Percentiles rank a stretch among this genome's conserved stretches.
Evolutionary conservation across 768 basidiomycete species (phyloP).

Genomic region (Naganishia antarctica): DNA sequence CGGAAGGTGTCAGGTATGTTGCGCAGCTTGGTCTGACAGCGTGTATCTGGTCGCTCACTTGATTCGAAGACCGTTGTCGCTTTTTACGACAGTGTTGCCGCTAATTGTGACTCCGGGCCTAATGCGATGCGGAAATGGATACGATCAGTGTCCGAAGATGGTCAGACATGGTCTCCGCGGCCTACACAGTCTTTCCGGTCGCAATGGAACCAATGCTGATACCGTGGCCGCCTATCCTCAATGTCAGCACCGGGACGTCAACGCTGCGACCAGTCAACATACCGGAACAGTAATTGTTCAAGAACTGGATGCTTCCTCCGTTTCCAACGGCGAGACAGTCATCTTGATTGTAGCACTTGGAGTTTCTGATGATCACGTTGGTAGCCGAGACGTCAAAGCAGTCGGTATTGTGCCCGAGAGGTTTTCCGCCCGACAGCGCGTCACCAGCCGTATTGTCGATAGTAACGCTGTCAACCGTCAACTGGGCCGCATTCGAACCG

Average conservation of each 20-base stretch:
- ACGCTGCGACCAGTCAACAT: too few relatives aligned
- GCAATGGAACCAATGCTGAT: conserved; percentile 55
- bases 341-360: conserved; percentile 50
- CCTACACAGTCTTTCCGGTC: conserved; percentile 28
- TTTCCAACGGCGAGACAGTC: conserved; percentile 61
- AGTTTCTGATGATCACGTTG: conserved; percentile 30
- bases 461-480: conserved; percentile 54
- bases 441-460: conserved; percentile 54
- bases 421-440: conserved; percentile 4
- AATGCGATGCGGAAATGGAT: too few relatives aligned
- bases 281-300: conserved; percentile 55
- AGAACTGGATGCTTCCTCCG: conserved; percentile 50
- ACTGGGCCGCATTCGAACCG: conserved; percentile 35
- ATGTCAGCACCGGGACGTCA: too few relatives aligned
- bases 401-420: conserved; percentile 37
- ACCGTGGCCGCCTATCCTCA: conserved; percentile 56
- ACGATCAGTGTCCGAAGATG: conserved; percentile 30
- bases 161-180: conserved; percentile 7
- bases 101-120: conserved; percentile 56
- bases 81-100: conserved; percentile 58
- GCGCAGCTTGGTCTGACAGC: neutral
- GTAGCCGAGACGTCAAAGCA: conserved; percentile 38
- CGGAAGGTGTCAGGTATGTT: conserved; percentile 51
- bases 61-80: conserved; percentile 35
- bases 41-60: neutral